A percentile compares a stretch with the other conserved stretches of the same genome.
phyloP scores from a whole-genome alignment of 441 rosid species.

The Gossypium gossypioides region DNA sequence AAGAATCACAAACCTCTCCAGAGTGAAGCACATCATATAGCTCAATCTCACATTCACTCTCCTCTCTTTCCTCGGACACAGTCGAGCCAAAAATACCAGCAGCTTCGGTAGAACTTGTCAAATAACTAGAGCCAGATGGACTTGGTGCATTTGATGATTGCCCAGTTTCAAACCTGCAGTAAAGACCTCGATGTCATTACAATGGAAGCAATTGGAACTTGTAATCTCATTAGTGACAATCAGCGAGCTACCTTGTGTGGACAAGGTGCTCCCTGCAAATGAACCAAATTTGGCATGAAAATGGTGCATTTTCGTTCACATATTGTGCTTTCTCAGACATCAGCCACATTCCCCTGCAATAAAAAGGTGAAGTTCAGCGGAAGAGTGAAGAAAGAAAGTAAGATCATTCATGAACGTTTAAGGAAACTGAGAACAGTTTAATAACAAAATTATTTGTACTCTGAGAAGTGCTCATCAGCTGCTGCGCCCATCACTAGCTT shows the following conservation, averaged over 20 bases:
- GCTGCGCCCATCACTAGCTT: constrained; percentile 39
- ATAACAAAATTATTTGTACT: constrained; percentile 26
- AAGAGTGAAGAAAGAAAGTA: not conserved
- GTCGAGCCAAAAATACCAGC: not conserved
- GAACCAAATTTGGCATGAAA: constrained; percentile 47
- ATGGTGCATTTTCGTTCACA: constrained; percentile 36
- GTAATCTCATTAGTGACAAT: not conserved
- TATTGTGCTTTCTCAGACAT: constrained; percentile 51
- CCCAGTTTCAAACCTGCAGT: constrained; percentile 15
- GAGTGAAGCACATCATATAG: constrained; percentile 7
- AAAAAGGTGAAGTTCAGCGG: constrained; percentile 9
- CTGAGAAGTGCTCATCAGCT: constrained; percentile 34
- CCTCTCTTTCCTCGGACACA: constrained; percentile 7
- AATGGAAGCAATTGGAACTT: not conserved
- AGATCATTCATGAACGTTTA: not conserved
- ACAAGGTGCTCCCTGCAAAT: constrained; percentile 48
- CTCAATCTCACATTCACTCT: constrained; percentile 14
- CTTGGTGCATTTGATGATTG: constrained; percentile 15
- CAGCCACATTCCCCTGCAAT: constrained; percentile 46
- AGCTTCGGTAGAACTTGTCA: constrained; percentile 18
- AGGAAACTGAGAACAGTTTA: not conserved
- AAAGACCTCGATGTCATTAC: not conserved
- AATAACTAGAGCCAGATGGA: constrained; percentile 14
- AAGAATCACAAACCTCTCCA: constrained; percentile 8
- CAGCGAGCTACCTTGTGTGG: constrained; percentile 33